These are phyloP conservation scores for Pulveroboletus sp. DNA, from an alignment of 768 basidiomycete species.

Conservation along the genomic window DNA sequence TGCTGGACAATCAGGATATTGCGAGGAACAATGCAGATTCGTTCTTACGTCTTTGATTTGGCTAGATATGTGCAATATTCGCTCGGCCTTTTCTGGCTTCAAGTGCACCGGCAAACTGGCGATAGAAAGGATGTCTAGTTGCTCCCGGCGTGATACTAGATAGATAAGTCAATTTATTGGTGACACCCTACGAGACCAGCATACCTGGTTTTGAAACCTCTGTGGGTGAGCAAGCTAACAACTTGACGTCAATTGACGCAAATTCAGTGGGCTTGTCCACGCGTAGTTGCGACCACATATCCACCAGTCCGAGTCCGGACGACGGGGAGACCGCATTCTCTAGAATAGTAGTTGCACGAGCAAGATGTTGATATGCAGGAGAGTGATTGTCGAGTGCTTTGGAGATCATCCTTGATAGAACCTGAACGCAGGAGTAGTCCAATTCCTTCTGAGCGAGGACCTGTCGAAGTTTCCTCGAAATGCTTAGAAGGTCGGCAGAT, in stretches of 20 bases:
- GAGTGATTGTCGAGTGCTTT: constrained; percentile 39
- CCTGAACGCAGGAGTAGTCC: constrained; percentile 67
- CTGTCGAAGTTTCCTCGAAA: constrained; percentile 42
- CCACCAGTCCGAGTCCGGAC: constrained; percentile 68
- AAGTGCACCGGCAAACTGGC: constrained; percentile 19
- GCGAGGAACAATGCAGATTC: neutral
- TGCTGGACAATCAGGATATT: constrained; percentile 1
- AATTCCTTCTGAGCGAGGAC: constrained; percentile 39
- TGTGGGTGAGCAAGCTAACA: constrained; percentile 8
- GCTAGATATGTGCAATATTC: constrained; percentile 13
- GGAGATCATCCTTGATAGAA: constrained; percentile 53
- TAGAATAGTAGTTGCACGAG: constrained; percentile 37
- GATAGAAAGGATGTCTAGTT: constrained; percentile 23
- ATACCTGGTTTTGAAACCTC: constrained; percentile 11
- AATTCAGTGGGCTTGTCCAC: constrained; percentile 12
- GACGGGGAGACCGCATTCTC: constrained; percentile 52
- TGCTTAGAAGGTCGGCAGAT: constrained; percentile 36
- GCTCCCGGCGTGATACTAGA: constrained; percentile 23
- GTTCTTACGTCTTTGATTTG: constrained; percentile 23
- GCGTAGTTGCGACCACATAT: constrained; percentile 64
- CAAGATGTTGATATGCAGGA: constrained; percentile 33
- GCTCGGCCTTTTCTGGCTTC: constrained; percentile 3
- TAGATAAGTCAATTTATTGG: neutral
- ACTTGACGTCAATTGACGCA: constrained; percentile 18
- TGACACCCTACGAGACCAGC: neutral